Conservation (phyloP, 768 basidiomycete species). For the Tubosaeta sp. region DNA sequence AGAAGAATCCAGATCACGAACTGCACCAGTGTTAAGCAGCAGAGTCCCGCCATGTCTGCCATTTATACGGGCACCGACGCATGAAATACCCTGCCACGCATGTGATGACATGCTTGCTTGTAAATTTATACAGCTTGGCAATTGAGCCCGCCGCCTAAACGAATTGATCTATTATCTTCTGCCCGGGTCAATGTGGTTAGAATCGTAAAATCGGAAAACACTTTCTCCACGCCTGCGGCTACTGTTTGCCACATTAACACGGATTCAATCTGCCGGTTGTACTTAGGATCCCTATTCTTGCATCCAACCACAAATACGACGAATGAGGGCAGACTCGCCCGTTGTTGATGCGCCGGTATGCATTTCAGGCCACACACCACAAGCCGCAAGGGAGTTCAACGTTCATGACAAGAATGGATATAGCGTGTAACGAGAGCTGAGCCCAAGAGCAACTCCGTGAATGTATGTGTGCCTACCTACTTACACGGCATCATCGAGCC, state of each 20-base stretch:
- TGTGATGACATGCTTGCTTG: neutral
- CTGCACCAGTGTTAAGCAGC: neutral
- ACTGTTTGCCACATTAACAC: constrained; percentile 9
- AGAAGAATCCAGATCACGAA: neutral
- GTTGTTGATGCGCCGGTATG: neutral
- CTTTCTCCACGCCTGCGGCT: too few relatives aligned
- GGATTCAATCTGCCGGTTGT: neutral
- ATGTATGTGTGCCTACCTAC: neutral
- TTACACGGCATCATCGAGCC: neutral
- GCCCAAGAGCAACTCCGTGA: neutral
- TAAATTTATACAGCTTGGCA: constrained; percentile 24
- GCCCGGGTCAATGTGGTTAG: constrained; percentile 6
- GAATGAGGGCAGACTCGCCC: neutral
- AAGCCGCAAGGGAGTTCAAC: too few relatives aligned
- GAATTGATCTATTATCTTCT: constrained; percentile 9
- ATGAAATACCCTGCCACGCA: neutral
- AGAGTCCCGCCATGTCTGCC: neutral
- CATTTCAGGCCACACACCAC: neutral
- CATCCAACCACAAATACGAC: neutral
- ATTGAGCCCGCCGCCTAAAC: constrained; percentile 8
- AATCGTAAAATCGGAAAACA: too few relatives aligned
- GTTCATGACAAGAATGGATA: neutral
- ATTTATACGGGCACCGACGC: constrained; percentile 19
- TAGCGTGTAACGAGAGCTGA: neutral
- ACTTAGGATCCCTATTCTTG: neutral